Percentiles rank a stretch among this genome's conserved stretches.
Conservation (phyloP, 2,329 filamentous ascomycete genomes). For the Pleoardoris graminearum region DNA sequence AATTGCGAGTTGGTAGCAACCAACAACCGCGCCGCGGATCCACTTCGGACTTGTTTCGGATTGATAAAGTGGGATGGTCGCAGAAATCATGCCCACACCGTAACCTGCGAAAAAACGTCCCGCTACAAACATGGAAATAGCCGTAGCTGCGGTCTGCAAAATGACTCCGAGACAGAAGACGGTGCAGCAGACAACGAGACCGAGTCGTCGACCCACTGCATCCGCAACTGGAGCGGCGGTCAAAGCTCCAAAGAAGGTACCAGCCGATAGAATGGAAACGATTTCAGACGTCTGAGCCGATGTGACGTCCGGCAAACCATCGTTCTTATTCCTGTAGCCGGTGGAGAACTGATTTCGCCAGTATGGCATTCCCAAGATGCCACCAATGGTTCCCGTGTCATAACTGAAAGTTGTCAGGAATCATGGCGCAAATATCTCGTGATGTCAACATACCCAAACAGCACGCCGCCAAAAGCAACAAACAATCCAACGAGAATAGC, state of each 20-base stretch:
- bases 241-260: conserved; percentile 75
- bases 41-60: conserved; percentile 74
- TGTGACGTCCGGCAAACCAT: conserved; percentile 37
- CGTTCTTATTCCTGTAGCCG: conserved; percentile 45
- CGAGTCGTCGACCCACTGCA: conserved; percentile 68
- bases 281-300: conserved; percentile 68
- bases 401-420: conserved; percentile 31
- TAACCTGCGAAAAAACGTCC: conserved; percentile 49
- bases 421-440: neutral
- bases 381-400: conserved; percentile 50
- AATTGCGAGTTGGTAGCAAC: conserved; percentile 70
- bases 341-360: conserved; percentile 66
- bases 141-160: conserved; percentile 44
- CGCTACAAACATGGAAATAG: conserved; percentile 44
- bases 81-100: conserved; percentile 48
- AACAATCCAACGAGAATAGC: conserved; percentile 49
- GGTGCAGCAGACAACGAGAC: conserved; percentile 48
- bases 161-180: conserved; percentile 48
- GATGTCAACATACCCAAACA: conserved; percentile 40
- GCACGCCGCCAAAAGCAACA: conserved; percentile 52
- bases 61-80: conserved; percentile 66
- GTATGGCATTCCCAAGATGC: conserved; percentile 71
- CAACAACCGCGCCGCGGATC: conserved; percentile 72
- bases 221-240: conserved; percentile 70
- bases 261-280: conserved; percentile 81